Conservation (phyloP, 495 filamentous ascomycete species). For the Lasiosphaeria ovina region DNA sequence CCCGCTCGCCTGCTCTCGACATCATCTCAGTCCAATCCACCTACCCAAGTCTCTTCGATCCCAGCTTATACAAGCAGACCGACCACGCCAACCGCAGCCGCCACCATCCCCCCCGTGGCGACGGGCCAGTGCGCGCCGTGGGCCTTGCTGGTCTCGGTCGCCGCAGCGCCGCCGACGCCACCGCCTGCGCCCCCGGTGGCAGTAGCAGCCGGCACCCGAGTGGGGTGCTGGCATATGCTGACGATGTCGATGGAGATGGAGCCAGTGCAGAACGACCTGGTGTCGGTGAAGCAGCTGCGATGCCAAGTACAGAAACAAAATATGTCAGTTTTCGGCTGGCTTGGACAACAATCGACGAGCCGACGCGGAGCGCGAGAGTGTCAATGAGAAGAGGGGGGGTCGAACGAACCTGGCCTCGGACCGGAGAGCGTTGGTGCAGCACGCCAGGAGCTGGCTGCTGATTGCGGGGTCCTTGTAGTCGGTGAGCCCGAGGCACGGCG, state of each 20-base stretch:
- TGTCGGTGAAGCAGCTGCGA: not conserved
- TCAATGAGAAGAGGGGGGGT: not conserved
- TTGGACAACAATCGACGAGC: too few relatives aligned
- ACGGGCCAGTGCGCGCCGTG: not conserved
- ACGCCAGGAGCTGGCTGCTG: not conserved
- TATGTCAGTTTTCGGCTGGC: too few relatives aligned
- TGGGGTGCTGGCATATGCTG: not conserved
- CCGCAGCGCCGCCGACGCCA: not conserved
- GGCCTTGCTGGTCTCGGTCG: not conserved
- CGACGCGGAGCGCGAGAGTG: too few relatives aligned
- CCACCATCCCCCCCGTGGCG: not conserved
- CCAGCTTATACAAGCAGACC: not conserved
- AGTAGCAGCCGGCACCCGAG: not conserved
- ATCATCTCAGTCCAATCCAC: too few relatives aligned
- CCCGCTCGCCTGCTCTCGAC: too few relatives aligned
- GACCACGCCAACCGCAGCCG: not conserved
- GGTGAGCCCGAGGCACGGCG: not conserved
- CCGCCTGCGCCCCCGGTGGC: not conserved
- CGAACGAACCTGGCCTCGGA: not conserved
- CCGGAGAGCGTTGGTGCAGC: not conserved
- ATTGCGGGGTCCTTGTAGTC: not conserved
- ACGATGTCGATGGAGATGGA: not conserved
- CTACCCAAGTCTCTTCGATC: too few relatives aligned
- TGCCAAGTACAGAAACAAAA: too few relatives aligned
- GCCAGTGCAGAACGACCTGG: not conserved